Percentiles rank a stretch among this genome's conserved stretches.
Evolutionary conservation across 2,329 filamentous ascomycete genomes (phyloP).

Genomic region (Paecilomyces sp.): DNA sequence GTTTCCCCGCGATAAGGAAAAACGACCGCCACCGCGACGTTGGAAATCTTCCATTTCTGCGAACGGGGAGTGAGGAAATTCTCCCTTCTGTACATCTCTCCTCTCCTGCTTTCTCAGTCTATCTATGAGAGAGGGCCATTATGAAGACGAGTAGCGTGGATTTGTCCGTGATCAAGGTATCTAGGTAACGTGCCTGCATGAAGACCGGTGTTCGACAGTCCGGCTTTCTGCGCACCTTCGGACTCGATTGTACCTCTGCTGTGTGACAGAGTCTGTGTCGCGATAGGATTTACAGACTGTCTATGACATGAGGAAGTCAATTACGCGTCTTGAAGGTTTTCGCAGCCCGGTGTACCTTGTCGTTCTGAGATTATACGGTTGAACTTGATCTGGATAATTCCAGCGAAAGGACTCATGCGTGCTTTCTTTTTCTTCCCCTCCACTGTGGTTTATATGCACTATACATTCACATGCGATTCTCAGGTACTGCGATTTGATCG

Average conservation of each 20-base stretch:
- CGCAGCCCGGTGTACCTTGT: slow-evolving; percentile 5
- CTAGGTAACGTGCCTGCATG: slow-evolving; percentile 31
- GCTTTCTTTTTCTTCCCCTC: slow-evolving; percentile 14
- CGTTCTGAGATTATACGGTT: slow-evolving; percentile 40
- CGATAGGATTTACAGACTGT: too few relatives aligned
- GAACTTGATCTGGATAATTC: slow-evolving; percentile 40
- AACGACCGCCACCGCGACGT: neutral
- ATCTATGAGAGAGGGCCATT: slow-evolving; percentile 17
- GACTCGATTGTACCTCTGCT: neutral
- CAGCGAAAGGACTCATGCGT: slow-evolving; percentile 39
- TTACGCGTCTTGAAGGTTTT: neutral
- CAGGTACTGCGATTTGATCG: neutral
- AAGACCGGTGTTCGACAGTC: slow-evolving; percentile 34
- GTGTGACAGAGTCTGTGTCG: neutral
- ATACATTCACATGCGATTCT: neutral
- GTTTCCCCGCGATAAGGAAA: neutral
- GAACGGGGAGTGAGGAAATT: neutral
- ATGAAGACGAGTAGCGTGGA: slow-evolving; percentile 33
- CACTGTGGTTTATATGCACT: neutral
- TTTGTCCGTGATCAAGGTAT: slow-evolving; percentile 37
- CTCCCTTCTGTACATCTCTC: neutral
- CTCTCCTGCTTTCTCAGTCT: slow-evolving; percentile 1
- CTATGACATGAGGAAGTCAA: neutral
- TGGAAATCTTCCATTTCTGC: neutral
- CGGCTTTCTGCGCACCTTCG: neutral